Base-by-base conservation (phyloP, 1,284 basidiomycete species). In the Naganishia liquefaciens region DNA sequence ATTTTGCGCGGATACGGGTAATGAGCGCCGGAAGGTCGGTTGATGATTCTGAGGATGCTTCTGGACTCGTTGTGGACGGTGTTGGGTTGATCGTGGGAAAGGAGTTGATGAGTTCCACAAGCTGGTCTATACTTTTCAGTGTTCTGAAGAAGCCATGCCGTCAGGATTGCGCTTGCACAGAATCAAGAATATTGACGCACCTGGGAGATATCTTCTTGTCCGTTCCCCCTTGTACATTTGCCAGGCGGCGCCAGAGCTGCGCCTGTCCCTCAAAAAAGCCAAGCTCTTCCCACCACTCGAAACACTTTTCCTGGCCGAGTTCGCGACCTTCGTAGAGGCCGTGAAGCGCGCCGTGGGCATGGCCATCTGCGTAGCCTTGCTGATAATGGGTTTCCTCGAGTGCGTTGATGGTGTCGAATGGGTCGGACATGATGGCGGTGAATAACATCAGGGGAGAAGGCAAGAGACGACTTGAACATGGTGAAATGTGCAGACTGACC, bases 251-350 rank as follows among this genome's bases (percentile, higher is more conserved):
- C 89, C 90, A 96, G 66, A 88, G 84, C 60, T 73, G 69, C 3
- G 91, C 90, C 73, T 89, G 88, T 2, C 93, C 94, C 72, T 91
- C 85, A 75, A 95, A 95, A 75, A 88, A 97, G 2, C 90, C 93
- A 6, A 98, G 83, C 76, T 98, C 95, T 77, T 96, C 93, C 93
- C 94, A 97, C 76, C 97, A 86, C 79, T 95, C 92, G 76, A 88
- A 97, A 0, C 91, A 92, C 75, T 97, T 94, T 73, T 92, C 88
- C 67, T 87, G 84, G 0, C 94, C 95, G 4, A 97, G 82, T 3
- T 88, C 87, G n/a, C 93, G 83, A 4, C 95, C 95, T 77, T 98
- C 93, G 68, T 93, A 93, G 23, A 89, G 80, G 0, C 94, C 95
- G 72, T 96, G 93, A 15, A 93, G 86, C 49, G 86, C 83, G 5